A percentile compares a stretch with the other conserved stretches of the same genome.
These are phyloP conservation scores for Albifimbria verrucaria DNA, from an alignment of 2,329 filamentous ascomycete species.

Conservation along the genomic window DNA sequence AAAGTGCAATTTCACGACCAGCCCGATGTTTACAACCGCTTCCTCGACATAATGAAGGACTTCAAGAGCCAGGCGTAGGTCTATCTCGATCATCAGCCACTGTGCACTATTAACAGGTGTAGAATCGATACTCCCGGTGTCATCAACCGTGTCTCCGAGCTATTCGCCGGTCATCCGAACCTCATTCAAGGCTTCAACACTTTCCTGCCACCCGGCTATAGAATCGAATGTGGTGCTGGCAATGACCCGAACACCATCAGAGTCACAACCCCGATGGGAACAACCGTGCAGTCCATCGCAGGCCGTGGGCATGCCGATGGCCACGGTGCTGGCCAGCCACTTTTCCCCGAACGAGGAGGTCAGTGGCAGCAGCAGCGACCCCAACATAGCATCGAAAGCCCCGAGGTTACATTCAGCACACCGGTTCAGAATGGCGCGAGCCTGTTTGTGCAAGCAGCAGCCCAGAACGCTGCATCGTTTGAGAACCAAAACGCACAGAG, in stretches of 20 bases:
- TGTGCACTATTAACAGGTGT: constrained; percentile 21
- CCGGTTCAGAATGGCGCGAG: constrained; percentile 49
- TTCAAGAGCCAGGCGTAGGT: constrained; percentile 95
- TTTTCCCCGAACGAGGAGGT: constrained; percentile 44
- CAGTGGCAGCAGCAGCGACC: constrained; percentile 57
- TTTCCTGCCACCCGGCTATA: constrained; percentile 90
- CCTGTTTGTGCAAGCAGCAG: constrained; percentile 42
- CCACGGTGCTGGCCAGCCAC: constrained; percentile 37
- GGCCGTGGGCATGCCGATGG: constrained; percentile 47
- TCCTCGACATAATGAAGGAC: constrained; percentile 99
- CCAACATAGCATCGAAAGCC: constrained; percentile 60
- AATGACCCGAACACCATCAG: constrained; percentile 95
- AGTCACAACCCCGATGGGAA: constrained; percentile 97
- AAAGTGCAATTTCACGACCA: constrained; percentile 98
- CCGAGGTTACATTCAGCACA: constrained; percentile 59
- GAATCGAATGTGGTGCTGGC: constrained; percentile 91
- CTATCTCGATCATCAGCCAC: background rate
- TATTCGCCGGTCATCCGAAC: constrained; percentile 93
- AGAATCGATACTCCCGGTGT: constrained; percentile 96
- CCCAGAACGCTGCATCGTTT: constrained; percentile 30
- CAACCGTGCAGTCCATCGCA: constrained; percentile 84
- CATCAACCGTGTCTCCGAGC: constrained; percentile 90
- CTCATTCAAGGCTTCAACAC: constrained; percentile 98
- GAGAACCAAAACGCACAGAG: constrained; percentile 27
- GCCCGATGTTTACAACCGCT: constrained; percentile 94